These are phyloP conservation scores for Neonectria sp. DNA, from an alignment of 2,329 filamentous ascomycete genomes.

Conservation along the genomic window DNA sequence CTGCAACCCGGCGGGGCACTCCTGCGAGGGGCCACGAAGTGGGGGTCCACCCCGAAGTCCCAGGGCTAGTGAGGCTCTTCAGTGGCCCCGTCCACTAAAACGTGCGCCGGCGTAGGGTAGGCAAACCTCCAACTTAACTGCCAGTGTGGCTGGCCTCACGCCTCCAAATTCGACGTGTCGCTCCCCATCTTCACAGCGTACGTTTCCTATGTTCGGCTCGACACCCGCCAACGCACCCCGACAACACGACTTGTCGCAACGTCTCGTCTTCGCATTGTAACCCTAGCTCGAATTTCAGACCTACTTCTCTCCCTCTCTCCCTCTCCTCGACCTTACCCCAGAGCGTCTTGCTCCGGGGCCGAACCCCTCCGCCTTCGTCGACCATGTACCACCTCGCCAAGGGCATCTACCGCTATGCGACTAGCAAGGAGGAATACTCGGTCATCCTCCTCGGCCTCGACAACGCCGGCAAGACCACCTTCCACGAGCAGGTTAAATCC, in stretches of 20 bases:
- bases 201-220: neutral
- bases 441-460: constrained; percentile 97
- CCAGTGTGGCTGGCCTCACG: neutral
- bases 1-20: constrained; percentile 32
- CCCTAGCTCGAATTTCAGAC: too few relatives aligned
- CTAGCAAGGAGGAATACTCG: constrained; percentile 99
- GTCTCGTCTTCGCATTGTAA: neutral
- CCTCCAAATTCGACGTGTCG: neutral
- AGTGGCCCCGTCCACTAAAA: constrained; percentile 37
- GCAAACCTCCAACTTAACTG: neutral
- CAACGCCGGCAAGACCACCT: constrained; percentile 98
- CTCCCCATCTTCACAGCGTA: neutral
- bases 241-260: neutral
- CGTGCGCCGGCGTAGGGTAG: neutral
- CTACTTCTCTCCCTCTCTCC: neutral
- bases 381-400: constrained; percentile 96
- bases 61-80: constrained; percentile 38
- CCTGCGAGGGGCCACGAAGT: constrained; percentile 3
- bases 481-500: constrained; percentile 96
- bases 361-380: constrained; percentile 1
- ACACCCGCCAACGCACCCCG: neutral
- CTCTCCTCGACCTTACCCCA: constrained; percentile 5
- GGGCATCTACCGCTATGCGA: constrained; percentile 93
- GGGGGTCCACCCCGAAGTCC: constrained; percentile 21
- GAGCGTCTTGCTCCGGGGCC: constrained; percentile 24